Percentiles rank a stretch among this genome's conserved stretches.
These are phyloP conservation scores for Thelephora aurantiotincta DNA, from an alignment of 768 basidiomycete species.

Conservation along the genomic window DNA sequence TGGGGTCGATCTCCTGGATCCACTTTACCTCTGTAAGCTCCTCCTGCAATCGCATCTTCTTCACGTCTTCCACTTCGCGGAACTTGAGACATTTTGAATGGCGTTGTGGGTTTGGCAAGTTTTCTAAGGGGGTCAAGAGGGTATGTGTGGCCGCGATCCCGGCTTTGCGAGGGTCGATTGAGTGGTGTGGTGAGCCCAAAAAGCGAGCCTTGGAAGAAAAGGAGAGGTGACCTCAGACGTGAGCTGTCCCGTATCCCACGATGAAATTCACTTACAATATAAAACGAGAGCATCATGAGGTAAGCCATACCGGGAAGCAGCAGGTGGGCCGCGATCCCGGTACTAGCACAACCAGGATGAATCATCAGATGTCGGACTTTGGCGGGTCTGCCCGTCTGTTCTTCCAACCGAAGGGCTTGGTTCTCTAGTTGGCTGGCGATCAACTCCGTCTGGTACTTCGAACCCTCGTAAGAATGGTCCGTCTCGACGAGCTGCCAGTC, in stretches of 20 bases:
- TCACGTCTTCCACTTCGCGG: conserved; percentile 3
- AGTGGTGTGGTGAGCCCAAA: conserved; percentile 53
- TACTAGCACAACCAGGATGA: conserved; percentile 36
- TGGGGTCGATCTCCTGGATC: conserved; percentile 8
- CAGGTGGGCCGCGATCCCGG: conserved; percentile 40
- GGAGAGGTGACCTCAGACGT: conserved; percentile 1
- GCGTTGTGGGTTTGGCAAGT: conserved; percentile 22
- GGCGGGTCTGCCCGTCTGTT: background rate
- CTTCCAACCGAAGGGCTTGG: conserved; percentile 16
- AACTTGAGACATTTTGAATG: conserved; percentile 5
- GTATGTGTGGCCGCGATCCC: conserved; percentile 55
- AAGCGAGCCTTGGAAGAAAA: conserved; percentile 40
- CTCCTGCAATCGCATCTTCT: conserved; percentile 3
- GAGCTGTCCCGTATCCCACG: background rate
- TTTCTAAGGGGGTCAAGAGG: conserved; percentile 41
- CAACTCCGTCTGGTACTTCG: conserved; percentile 71
- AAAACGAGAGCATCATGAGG: conserved; percentile 42
- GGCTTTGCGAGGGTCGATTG: conserved; percentile 46
- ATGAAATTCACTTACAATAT: conserved; percentile 33
- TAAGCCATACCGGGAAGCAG: conserved; percentile 34
- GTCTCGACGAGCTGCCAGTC: conserved; percentile 65
- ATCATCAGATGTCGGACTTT: conserved; percentile 39
- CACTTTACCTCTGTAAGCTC: conserved; percentile 7
- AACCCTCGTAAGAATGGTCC: conserved; percentile 47
- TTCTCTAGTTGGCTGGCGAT: conserved; percentile 41